Evolutionary conservation across 148 eudicot species (phyloP), one percentile per base, ranked within the genome.

Genomic region (Dianthus caryophyllus): DNA sequence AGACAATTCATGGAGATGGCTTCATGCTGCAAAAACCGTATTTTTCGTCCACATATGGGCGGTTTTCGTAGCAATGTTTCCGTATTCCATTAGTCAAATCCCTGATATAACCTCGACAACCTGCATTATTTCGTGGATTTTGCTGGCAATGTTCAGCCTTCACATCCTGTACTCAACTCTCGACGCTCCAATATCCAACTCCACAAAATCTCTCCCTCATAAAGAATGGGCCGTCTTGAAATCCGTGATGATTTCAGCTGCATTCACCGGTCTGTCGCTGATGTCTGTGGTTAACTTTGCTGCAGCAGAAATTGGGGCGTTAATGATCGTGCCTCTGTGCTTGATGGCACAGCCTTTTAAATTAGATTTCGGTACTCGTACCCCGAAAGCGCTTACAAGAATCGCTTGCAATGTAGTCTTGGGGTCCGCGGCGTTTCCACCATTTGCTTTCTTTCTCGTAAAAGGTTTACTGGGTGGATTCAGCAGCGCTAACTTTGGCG

Each of bases 271-370:
- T 25, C 80, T 94, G 51, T 84, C 90, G 69, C 80, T 94, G 60
- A 94, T 94, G 99, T 94, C 99, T 0, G 83, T 94, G 6, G 85
- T 94, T 63, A 94, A 94, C 73, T 94, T 86, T 73, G 97, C 97
- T 38, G 83, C 99, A 9, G 97, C 99, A 10, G 96, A 94, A 81
- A 77, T 94, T 8, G 99, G 99, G 48, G 92, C 99, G 21, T 67
- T 94, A 58, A 14, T 94, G 65, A 46, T 87, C 21, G 97, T 94
- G 17, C 99, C 96, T 13, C 71, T 94, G 74, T 88, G 97, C 78
- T 80, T 90, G 71, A 72, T 87, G 81, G 90, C 83, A 31, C 77
- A 71, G 59, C 97, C 97, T 21, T 67, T 88, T 68, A 83, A 71
- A 77, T 77, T 66, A 24, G 84, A 81, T 57, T 1, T 78, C 44